Conservation (phyloP, 306 rosid species). For the Gleditsia sinensis region DNA sequence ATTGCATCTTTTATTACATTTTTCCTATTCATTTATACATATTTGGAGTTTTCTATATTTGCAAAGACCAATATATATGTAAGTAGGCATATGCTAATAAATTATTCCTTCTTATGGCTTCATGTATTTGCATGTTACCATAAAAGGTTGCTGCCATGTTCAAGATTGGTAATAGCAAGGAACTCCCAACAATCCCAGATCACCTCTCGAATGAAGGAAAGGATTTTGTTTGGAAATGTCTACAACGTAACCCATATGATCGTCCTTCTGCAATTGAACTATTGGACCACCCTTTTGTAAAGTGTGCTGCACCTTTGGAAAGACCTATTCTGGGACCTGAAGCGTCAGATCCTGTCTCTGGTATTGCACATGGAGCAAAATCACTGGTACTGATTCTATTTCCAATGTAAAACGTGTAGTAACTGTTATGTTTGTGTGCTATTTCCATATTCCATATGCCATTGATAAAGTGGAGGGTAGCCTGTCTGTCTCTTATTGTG, state of each 20-base stretch:
- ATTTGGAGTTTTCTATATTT: constrained; percentile 5
- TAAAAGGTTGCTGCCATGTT: constrained; percentile 97
- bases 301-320: constrained; percentile 84
- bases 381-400: constrained; percentile 57
- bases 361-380: constrained; percentile 66
- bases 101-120: constrained; percentile 30
- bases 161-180: constrained; percentile 98
- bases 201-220: constrained; percentile 84
- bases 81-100: neutral
- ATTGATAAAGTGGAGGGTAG: constrained; percentile 7
- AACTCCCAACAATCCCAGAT: constrained; percentile 87
- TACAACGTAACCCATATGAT: constrained; percentile 83
- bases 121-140: constrained; percentile 35
- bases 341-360: constrained; percentile 55
- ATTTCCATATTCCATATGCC: constrained; percentile 7
- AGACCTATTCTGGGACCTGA: constrained; percentile 63
- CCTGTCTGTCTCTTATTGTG: neutral
- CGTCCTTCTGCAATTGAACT: constrained; percentile 84
- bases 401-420: neutral
- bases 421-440: neutral
- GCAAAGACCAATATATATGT: neutral
- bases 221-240: constrained; percentile 83
- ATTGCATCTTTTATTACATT: constrained; percentile 8
- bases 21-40: neutral
- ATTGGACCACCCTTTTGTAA: constrained; percentile 91